Evolutionary conservation across 2,329 filamentous ascomycete genomes (phyloP), one percentile per base, ranked within the genome.

Genomic region (Dryadomyces sulphureus): DNA sequence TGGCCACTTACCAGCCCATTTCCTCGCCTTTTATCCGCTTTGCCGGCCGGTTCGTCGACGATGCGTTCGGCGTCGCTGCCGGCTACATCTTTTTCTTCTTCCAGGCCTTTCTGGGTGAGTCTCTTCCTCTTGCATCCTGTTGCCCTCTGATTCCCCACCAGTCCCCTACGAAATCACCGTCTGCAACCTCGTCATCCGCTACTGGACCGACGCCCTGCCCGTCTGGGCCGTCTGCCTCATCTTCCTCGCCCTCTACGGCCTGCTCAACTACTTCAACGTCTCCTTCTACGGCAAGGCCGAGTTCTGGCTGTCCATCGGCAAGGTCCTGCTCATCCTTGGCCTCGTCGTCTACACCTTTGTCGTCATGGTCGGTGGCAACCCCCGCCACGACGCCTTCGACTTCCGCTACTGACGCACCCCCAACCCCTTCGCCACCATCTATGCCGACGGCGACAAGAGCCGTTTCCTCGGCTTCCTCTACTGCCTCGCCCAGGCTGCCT

Each of bases 1-100:
- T 80, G 63, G 73, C 74, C 16, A 68, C 76, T 19, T 78, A 73
- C 62, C 66, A 79, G 39, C 73, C 76, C 5, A 59, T 77, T 50
- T 64, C 73, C 22, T 68, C 70, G 12, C 67, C 68, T 2, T 65
- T 73, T 4, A 64, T 68, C 9, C 58, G 68, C 12, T 72, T 69
- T 34, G 67, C 68, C 4, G 58, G 62, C n/a, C 61, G 66, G 7
- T 69, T 62, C 46, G 65, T 68, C 39, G 65, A 69, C 47, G 62
- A 64, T 38, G 64, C 65, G 3, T 57, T 66, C 11, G 67, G 64
- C 32, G 72, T 70, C 46, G 65, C 67, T 1, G 53, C 71, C 8
- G 65, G 67, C 7, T 72, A 66, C 66, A 69, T 69, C 35, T 72
- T 69, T 50, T 70, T 65, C n/a, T 20, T 51, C 20, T 48, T 49